phyloP scores from a whole-genome alignment of 2,329 filamentous ascomycete species.

The Ophiostoma himal-ulmi region DNA sequence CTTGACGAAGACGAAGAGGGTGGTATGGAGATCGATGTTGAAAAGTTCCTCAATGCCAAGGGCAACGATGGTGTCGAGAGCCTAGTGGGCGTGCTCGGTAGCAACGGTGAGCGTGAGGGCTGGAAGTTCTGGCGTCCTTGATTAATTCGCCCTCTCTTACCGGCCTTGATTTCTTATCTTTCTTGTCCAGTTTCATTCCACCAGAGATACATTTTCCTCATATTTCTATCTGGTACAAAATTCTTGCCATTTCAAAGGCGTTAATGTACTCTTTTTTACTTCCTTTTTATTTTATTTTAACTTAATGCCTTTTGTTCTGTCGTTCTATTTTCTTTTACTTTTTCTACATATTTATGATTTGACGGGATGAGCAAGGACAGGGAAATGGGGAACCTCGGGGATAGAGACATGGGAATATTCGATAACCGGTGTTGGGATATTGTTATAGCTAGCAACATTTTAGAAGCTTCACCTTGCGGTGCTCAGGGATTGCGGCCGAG shows the following conservation, averaged over 20 bases:
- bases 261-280: not conserved
- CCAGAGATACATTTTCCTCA: not conserved
- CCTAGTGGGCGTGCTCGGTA: slow-evolving; percentile 72
- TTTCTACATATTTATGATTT: slow-evolving; percentile 7
- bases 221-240: not conserved
- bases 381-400: slow-evolving; percentile 9
- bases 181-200: not conserved
- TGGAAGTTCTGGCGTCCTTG: slow-evolving; percentile 71
- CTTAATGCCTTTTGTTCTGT: not conserved
- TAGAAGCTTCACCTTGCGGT: slow-evolving; percentile 12
- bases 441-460: not conserved
- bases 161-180: not conserved
- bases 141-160: not conserved
- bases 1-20: slow-evolving; percentile 70
- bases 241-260: not conserved
- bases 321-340: not conserved
- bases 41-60: slow-evolving; percentile 73
- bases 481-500: not conserved
- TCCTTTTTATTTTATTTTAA: not conserved
- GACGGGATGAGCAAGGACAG: slow-evolving; percentile 8
- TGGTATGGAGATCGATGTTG: slow-evolving; percentile 87
- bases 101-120: slow-evolving; percentile 63
- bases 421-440: not conserved
- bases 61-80: slow-evolving; percentile 80
- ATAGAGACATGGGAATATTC: slow-evolving; percentile 8